Evolutionary conservation across 345 rosid genomes (phyloP).

Genomic region (Bruguiera sexangula): DNA sequence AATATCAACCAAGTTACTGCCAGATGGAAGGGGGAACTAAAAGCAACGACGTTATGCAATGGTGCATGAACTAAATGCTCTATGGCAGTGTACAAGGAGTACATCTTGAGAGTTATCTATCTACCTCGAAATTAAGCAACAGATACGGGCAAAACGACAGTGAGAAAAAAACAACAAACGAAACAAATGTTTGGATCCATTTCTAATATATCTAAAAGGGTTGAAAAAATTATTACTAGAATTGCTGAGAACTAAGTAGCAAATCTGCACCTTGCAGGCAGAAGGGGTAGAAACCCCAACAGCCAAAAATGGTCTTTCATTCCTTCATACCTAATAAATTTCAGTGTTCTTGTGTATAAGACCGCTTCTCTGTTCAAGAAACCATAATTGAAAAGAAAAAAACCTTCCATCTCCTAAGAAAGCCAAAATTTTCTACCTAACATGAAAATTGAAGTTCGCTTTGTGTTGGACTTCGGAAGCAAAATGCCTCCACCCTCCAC

Average conservation of each 20-base stretch:
- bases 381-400: constrained; percentile 20
- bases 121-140: neutral
- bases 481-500: too few species aligned
- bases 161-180: too few species aligned
- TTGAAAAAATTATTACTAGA: constrained; percentile 38
- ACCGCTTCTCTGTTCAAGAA: constrained; percentile 24
- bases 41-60: too few species aligned
- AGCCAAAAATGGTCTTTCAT: constrained; percentile 36
- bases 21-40: too few species aligned
- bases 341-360: constrained; percentile 38
- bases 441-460: neutral
- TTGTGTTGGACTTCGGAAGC: too few species aligned
- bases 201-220: constrained; percentile 15
- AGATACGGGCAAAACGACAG: neutral
- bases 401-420: constrained; percentile 16
- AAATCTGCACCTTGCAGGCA: constrained; percentile 26
- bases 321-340: constrained; percentile 27
- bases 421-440: constrained; percentile 50
- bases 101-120: too few species aligned
- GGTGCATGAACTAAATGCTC: too few species aligned
- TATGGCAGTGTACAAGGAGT: too few species aligned
- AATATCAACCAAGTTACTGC: too few species aligned
- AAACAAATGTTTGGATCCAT: constrained; percentile 10
- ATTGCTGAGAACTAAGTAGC: constrained; percentile 28
- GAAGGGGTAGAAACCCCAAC: constrained; percentile 28